These are phyloP conservation scores for Tetrapyrgos nigripes DNA, from an alignment of 1,284 basidiomycete species.

Conservation along the genomic window DNA sequence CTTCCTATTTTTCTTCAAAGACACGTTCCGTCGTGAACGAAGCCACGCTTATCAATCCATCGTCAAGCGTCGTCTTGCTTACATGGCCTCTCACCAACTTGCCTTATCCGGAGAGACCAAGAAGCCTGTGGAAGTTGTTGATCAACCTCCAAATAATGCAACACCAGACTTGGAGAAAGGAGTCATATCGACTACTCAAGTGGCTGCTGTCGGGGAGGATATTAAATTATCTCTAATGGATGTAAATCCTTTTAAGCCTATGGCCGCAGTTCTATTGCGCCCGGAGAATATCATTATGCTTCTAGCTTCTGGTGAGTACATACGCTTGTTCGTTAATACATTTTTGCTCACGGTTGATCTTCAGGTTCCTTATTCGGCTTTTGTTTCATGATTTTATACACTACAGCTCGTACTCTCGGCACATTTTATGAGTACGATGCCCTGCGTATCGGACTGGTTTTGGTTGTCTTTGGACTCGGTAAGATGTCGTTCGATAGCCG, in stretches of 20 bases:
- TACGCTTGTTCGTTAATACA: background rate
- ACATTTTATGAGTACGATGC: slow-evolving; percentile 72
- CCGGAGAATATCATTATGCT: slow-evolving; percentile 75
- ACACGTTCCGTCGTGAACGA: slow-evolving; percentile 84
- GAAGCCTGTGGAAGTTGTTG: background rate
- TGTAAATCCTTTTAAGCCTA: slow-evolving; percentile 74
- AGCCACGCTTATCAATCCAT: slow-evolving; percentile 78
- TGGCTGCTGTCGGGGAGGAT: slow-evolving; percentile 29
- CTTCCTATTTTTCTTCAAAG: slow-evolving; percentile 76
- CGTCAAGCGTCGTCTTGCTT: slow-evolving; percentile 40
- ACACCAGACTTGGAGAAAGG: slow-evolving; percentile 9
- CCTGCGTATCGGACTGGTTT: slow-evolving; percentile 75
- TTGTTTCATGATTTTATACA: slow-evolving; percentile 74
- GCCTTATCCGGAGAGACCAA: slow-evolving; percentile 6
- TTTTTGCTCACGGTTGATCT: slow-evolving; percentile 73
- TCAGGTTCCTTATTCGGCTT: slow-evolving; percentile 71
- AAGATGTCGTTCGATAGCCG: slow-evolving; percentile 20
- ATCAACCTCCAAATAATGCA: slow-evolving; percentile 4
- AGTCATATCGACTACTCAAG: slow-evolving; percentile 12
- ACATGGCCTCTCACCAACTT: slow-evolving; percentile 17
- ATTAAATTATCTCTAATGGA: slow-evolving; percentile 70
- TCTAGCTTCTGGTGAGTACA: slow-evolving; percentile 66
- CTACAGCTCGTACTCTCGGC: slow-evolving; percentile 71
- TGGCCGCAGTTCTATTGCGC: slow-evolving; percentile 61
- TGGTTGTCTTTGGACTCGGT: slow-evolving; percentile 78